Base-by-base conservation (phyloP, 2,329 filamentous ascomycete species). In the Penicillium sp. region DNA sequence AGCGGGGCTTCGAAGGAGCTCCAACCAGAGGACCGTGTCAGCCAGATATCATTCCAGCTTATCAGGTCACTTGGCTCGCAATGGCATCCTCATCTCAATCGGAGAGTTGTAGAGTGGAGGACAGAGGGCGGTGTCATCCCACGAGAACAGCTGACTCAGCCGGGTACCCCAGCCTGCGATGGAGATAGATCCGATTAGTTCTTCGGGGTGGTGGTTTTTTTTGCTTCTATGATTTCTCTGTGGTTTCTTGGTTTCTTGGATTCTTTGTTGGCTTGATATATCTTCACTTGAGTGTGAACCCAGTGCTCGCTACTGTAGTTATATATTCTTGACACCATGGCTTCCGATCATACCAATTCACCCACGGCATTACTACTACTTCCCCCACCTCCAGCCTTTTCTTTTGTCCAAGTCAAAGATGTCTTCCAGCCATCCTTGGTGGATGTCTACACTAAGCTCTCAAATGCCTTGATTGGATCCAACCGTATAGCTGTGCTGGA, bases 391-490 rank as follows among this genome's bases (percentile, higher is more conserved):
- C 77, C 79, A 31, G 83, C 85, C 9, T 76, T 81, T 49, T 80
- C 77, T 15, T 77, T 80, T 45, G 69, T 76, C 12, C 71, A 81
- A 1, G 77, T 91, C 60, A 80, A 78, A 59, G 81, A 82, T 31
- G 83, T 85, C 43, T 90, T 90, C 70, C 80, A 81, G 35, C 78
- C 81, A n/a, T 75, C 86, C 2, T 72, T 90, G 42, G 79, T 79
- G 51, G 77, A 81, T 10, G 80, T 82, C 44, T 78, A 89, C 59
- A 70, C 78, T 21, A 79, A 76, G 48, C 73, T 87, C 21, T 80
- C 77, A 48, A 67, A 73, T 19, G 54, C 58, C 12, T 55, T 76
- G 13, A 64, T 68, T 54, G 68, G 66, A 35, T 65, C 69, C 33
- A 69, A 63, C 66, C 74, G 12, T 52, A 72, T 54, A 65, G 69